Percentiles rank a stretch among this genome's conserved stretches.
Evolutionary conservation across 305 asterid species (phyloP).

Genomic region (Solanum aculeatissimum): DNA sequence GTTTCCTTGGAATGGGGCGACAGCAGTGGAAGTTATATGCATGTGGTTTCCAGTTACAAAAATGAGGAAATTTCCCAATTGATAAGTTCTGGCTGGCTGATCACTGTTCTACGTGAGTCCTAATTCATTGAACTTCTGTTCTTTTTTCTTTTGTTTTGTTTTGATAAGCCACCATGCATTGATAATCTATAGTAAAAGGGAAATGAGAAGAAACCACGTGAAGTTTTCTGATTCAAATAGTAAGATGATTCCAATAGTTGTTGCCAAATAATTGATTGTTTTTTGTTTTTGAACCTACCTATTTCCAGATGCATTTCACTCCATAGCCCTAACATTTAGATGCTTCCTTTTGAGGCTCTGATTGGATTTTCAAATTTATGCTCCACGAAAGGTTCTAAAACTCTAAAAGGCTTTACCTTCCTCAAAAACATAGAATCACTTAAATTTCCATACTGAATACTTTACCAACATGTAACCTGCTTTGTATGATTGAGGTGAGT

Average conservation of each 20-base stretch:
- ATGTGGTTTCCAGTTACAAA: slow-evolving; percentile 36
- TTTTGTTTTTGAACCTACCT: background rate
- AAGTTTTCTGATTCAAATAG: background rate
- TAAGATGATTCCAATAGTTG: background rate
- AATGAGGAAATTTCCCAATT: slow-evolving; percentile 21
- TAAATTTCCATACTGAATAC: background rate
- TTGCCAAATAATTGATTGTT: background rate
- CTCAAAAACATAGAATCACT: background rate
- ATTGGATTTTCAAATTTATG: background rate
- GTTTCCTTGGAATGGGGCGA: slow-evolving; percentile 39
- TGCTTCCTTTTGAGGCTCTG: background rate
- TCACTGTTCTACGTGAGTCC: slow-evolving; percentile 54
- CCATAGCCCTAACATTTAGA: background rate
- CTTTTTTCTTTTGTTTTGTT: background rate
- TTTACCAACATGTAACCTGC: background rate
- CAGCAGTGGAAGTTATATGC: slow-evolving; percentile 28
- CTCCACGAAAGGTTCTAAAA: background rate
- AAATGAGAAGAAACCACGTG: background rate
- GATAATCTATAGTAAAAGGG: background rate
- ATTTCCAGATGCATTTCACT: background rate
- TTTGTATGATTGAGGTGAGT: background rate
- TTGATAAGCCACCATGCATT: background rate
- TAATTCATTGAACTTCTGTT: background rate
- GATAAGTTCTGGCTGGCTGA: slow-evolving; percentile 37
- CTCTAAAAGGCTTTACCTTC: background rate